Conservation (phyloP, 1,139 yeast genomes). For the Diutina rugosa region DNA sequence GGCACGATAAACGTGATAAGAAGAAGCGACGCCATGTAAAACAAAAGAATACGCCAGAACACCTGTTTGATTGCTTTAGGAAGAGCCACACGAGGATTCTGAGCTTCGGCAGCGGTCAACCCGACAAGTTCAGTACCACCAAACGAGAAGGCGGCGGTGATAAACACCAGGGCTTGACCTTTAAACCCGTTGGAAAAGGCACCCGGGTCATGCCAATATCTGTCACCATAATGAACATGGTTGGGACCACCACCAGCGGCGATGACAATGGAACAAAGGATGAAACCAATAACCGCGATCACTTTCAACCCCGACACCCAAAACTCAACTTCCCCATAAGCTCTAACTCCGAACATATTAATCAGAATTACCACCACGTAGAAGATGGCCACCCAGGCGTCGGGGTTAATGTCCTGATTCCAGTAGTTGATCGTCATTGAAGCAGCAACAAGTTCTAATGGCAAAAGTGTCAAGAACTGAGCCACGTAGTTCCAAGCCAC, state of each 20-base stretch:
- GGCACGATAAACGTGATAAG: constrained; percentile 61
- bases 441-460: constrained; percentile 48
- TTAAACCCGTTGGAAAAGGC: constrained; percentile 31
- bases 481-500: constrained; percentile 52
- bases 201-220: constrained; percentile 51
- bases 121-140: constrained; percentile 60
- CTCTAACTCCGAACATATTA: constrained; percentile 58
- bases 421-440: constrained; percentile 43
- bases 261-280: constrained; percentile 47
- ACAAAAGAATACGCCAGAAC: constrained; percentile 56
- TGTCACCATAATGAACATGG: constrained; percentile 49
- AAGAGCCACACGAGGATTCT: constrained; percentile 43
- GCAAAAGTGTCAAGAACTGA: constrained; percentile 51
- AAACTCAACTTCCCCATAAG: constrained; percentile 68
- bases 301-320: constrained; percentile 46
- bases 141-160: constrained; percentile 51
- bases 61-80: constrained; percentile 65
- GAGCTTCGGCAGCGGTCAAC: constrained; percentile 55
- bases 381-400: constrained; percentile 53
- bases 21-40: constrained; percentile 47
- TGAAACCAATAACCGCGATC: constrained; percentile 50
- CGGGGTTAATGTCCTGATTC: constrained; percentile 47
- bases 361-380: constrained; percentile 42
- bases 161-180: constrained; percentile 27
- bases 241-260: constrained; percentile 58